These are phyloP conservation scores for Chamaecrista fasciculata DNA, from an alignment of 306 rosid species.

Conservation along the genomic window DNA sequence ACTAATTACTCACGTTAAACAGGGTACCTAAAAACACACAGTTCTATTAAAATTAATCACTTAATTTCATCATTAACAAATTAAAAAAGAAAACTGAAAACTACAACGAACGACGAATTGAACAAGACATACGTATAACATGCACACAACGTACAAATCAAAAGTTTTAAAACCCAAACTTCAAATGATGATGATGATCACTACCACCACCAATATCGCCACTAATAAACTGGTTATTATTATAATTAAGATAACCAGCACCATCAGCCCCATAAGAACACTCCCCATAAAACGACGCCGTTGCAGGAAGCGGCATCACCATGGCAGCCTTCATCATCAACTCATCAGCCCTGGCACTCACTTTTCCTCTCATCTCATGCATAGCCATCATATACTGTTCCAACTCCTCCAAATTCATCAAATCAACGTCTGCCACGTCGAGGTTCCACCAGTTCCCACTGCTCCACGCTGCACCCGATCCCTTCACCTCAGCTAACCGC, in stretches of 20 bases:
- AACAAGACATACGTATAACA: too few species aligned
- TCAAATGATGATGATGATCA: too few species aligned
- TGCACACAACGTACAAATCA: too few species aligned
- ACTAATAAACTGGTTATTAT: too few species aligned
- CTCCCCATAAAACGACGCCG: not conserved
- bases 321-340: not conserved
- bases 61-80: too few species aligned
- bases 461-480: not conserved
- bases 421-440: constrained; percentile 34
- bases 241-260: not conserved
- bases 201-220: not conserved
- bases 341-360: constrained; percentile 20
- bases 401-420: constrained; percentile 34
- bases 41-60: too few species aligned
- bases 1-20: too few species aligned
- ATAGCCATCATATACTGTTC: constrained; percentile 30
- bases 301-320: too few species aligned
- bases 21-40: too few species aligned
- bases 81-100: too few species aligned
- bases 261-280: not conserved
- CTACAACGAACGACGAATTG: too few species aligned
- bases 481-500: constrained; percentile 5
- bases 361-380: constrained; percentile 38
- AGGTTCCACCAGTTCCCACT: constrained; percentile 43
- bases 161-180: too few species aligned